Conservation (phyloP, 768 basidiomycete species). For the Pleurotus eryngii region DNA sequence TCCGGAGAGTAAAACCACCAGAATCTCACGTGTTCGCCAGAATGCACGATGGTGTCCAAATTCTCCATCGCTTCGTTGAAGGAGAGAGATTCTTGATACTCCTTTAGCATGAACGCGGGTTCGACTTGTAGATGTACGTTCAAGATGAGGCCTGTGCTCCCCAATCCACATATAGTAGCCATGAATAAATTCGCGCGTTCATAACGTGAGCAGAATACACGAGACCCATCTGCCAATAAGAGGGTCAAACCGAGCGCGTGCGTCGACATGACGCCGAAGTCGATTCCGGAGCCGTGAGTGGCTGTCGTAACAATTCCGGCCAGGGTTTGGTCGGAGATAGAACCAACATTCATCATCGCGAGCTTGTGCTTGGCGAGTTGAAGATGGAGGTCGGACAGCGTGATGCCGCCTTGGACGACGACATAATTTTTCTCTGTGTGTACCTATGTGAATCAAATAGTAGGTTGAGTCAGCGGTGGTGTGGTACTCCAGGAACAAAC, state of each 20-base stretch:
- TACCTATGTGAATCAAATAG: conserved; percentile 44
- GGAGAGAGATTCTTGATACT: conserved; percentile 55
- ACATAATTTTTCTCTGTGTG: conserved; percentile 65
- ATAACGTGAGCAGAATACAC: conserved; percentile 61
- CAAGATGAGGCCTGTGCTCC: conserved; percentile 86
- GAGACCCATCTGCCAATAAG: conserved; percentile 72
- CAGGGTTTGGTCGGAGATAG: conserved; percentile 94
- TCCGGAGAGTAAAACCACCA: conserved; percentile 94
- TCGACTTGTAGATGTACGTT: conserved; percentile 76
- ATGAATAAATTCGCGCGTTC: conserved; percentile 75
- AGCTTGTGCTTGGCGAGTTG: conserved; percentile 63
- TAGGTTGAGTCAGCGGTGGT: conserved; percentile 1
- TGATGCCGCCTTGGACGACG: conserved; percentile 75
- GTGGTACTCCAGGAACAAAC: background rate
- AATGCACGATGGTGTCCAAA: conserved; percentile 50
- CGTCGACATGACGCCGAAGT: conserved; percentile 77
- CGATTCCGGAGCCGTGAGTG: conserved; percentile 88
- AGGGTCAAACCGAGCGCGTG: conserved; percentile 74
- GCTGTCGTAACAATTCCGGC: conserved; percentile 92
- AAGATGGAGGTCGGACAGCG: conserved; percentile 68
- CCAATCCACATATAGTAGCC: conserved; percentile 88
- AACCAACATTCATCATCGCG: conserved; percentile 91
- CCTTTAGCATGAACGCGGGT: conserved; percentile 75
- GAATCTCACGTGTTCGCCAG: conserved; percentile 86
- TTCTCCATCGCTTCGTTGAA: conserved; percentile 62